phyloP scores from a whole-genome alignment of 208 protist genomes.

The Leishmania guyanensis region DNA sequence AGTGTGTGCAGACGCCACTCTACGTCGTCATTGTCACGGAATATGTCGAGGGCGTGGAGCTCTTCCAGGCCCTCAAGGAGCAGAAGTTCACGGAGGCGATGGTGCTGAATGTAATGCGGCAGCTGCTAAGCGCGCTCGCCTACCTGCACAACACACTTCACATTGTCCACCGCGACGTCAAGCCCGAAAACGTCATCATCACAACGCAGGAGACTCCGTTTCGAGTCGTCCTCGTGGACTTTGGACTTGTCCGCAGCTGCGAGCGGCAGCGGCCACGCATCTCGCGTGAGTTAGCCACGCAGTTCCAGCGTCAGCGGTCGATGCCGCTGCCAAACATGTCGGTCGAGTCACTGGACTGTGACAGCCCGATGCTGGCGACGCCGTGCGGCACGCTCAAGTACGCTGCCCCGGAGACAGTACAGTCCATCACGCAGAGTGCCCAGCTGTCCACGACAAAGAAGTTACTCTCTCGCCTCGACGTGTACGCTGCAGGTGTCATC shows the following conservation, averaged over 20 bases:
- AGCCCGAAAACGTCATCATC: conserved; percentile 89
- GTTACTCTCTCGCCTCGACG: conserved; percentile 69
- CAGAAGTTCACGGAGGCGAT: conserved; percentile 62
- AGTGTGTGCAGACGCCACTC: conserved; percentile 75
- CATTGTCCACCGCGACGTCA: conserved; percentile 89
- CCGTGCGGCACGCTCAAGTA: conserved; percentile 89
- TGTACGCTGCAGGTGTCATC: conserved; percentile 80
- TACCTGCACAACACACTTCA: conserved; percentile 80
- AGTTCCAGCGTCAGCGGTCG: conserved; percentile 12
- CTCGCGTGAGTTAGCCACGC: conserved; percentile 17
- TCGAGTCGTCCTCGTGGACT: conserved; percentile 82
- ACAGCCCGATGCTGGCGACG: conserved; percentile 82
- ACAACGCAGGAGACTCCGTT: conserved; percentile 31
- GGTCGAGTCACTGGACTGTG: conserved; percentile 42
- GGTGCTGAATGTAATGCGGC: conserved; percentile 63
- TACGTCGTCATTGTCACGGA: conserved; percentile 89
- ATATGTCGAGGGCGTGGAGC: conserved; percentile 77
- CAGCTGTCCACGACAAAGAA: conserved; percentile 67
- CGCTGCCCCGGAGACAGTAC: conserved; percentile 83
- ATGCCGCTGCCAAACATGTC: conserved; percentile 25
- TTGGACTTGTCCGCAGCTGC: conserved; percentile 67
- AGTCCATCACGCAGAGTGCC: conserved; percentile 55
- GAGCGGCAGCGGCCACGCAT: conserved; percentile 23
- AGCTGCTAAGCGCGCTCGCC: conserved; percentile 72
- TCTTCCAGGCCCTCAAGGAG: conserved; percentile 68